Evolutionary conservation across 23 red algal genomes (phyloP), one percentile per base, ranked within the genome.

Genomic region (Gracilaria caudata): DNA sequence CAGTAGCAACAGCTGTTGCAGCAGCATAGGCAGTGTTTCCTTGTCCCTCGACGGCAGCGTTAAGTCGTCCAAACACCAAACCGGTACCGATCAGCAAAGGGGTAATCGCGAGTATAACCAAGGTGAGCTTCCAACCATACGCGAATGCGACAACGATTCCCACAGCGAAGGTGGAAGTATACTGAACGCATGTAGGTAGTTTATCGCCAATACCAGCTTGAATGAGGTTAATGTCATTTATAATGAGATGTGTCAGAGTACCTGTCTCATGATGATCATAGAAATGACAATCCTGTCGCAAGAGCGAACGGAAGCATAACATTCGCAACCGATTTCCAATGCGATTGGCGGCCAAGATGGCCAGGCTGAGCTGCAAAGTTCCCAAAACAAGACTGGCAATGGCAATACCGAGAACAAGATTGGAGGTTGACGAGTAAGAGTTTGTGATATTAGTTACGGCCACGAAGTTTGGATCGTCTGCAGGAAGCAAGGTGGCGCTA

Each of bases 81-180:
- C 94, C 94, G 10, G 81, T 71, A 41, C 74, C 26, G n/a, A 86
- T 56, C 34, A 92, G 35, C 32, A 96, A 33, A 5, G 89, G 87
- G 1, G 87, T 81, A 35, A 90, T 40, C 0, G 94, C 87, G 6
- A 92, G 70, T 17, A 93, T 44, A 20, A 93, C 84, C 16, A 88
- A 64, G 0, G 84, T 70, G 34, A 88, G 84, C 68, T 88, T 70
- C 84, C 84, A 88, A 9, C 84, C 54, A 2, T 49, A 64, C 33
- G 44, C 54, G 20, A 77, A 88, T 14, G 49, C 58, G 19, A 88
- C 38, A 17, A 51, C 37, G 13, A 88, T 64, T 14, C 84, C 84
- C 13, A 70, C 77, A 34, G 61, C 28, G 51, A 95, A 83, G 13
- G 34, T 79, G 54, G 93, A 54, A 25, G 75, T 72, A 71, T 83